Evolutionary conservation across 305 asterid species (phyloP).

Genomic region (Fraxinus dipetala): DNA sequence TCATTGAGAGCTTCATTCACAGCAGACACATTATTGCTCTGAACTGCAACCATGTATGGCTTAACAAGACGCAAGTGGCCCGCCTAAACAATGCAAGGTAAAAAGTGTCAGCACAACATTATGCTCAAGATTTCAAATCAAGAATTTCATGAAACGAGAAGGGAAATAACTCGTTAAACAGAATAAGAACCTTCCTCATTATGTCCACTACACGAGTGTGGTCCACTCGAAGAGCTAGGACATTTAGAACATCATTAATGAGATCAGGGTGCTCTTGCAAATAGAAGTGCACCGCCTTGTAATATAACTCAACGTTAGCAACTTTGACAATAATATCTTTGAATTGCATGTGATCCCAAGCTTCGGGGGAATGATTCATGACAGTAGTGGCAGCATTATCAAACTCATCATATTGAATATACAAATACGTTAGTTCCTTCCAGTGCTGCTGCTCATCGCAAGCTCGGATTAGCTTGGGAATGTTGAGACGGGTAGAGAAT

Average conservation of each 20-base stretch:
- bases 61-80: conserved; percentile 90
- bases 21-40: conserved; percentile 98
- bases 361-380: conserved; percentile 99
- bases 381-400: conserved; percentile 99
- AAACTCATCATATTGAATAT: conserved; percentile 93
- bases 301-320: conserved; percentile 95
- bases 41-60: conserved; percentile 99
- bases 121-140: conserved; percentile 18
- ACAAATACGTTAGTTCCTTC: conserved; percentile 91
- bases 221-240: conserved; percentile 95
- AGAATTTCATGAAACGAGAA: background rate
- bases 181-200: conserved; percentile 79
- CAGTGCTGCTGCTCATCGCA: conserved; percentile 99
- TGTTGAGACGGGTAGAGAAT: conserved; percentile 91
- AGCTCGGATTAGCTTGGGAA: conserved; percentile 96
- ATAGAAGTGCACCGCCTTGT: conserved; percentile 99
- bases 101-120: conserved; percentile 21
- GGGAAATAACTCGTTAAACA: conserved; percentile 9
- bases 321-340: conserved; percentile 94
- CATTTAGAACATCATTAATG: conserved; percentile 91
- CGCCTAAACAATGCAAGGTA: conserved; percentile 51
- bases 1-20: conserved; percentile 96
- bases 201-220: conserved; percentile 98
- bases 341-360: conserved; percentile 99
- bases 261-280: conserved; percentile 98